Evolutionary conservation across 805 yeast species (phyloP).

Genomic region (Blastobotrys peoriensis): DNA sequence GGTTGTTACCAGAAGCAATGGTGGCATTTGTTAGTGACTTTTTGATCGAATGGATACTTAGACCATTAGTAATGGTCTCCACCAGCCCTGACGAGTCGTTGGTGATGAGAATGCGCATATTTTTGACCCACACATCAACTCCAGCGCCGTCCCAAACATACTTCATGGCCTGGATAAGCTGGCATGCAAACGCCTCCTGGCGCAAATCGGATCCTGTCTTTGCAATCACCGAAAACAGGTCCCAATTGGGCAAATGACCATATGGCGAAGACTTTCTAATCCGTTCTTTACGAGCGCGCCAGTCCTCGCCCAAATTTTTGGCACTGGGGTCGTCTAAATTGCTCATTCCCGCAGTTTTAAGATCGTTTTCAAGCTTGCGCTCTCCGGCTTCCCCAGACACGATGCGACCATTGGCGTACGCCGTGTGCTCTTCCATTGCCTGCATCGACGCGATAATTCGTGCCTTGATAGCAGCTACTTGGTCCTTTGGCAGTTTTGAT

Average conservation of each 20-base stretch:
- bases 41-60: conserved; percentile 89
- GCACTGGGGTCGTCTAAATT: conserved; percentile 36
- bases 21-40: conserved; percentile 80
- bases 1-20: conserved; percentile 58
- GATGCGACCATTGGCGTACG: conserved; percentile 42
- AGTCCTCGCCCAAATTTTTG: conserved; percentile 82
- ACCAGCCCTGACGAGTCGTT: conserved; percentile 88
- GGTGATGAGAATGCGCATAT: conserved; percentile 88
- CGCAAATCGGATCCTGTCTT: conserved; percentile 94
- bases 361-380: conserved; percentile 84
- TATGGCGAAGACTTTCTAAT: conserved; percentile 70
- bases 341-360: conserved; percentile 69
- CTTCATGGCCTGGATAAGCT: conserved; percentile 80
- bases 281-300: conserved; percentile 76
- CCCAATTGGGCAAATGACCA: conserved; percentile 92
- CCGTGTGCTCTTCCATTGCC: conserved; percentile 58
- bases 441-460: conserved; percentile 70
- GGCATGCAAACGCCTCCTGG: conserved; percentile 98
- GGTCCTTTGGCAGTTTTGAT: conserved; percentile 42
- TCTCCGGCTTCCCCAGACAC: conserved; percentile 77
- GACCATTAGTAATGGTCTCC: conserved; percentile 92
- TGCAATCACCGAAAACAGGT: conserved; percentile 88
- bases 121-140: conserved; percentile 82
- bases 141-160: conserved; percentile 69
- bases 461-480: conserved; percentile 60